These are phyloP conservation scores for Vaccinium corymbosum DNA, from an alignment of 148 eudicot species.

Conservation along the genomic window DNA sequence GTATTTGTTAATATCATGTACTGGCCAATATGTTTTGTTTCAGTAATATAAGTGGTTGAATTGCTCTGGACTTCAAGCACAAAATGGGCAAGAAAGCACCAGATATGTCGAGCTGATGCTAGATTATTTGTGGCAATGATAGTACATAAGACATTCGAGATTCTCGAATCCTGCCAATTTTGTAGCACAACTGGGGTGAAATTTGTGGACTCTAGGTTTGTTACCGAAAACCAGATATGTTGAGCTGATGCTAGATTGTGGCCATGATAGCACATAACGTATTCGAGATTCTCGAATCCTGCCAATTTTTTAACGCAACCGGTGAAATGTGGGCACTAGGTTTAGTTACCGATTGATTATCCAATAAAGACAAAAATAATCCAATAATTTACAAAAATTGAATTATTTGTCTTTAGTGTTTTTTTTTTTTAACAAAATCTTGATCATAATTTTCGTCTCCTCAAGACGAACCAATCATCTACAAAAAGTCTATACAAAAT, in stretches of 20 bases:
- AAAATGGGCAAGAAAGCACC: not conserved
- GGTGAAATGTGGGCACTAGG: not conserved
- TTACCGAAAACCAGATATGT: not conserved
- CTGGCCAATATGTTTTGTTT: not conserved
- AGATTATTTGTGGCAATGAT: not conserved
- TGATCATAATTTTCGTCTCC: no score
- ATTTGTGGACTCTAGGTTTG: not conserved
- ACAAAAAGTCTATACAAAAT: no score
- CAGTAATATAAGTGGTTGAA: not conserved
- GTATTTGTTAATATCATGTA: constrained; percentile 14
- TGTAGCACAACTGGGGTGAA: not conserved
- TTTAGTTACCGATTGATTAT: not conserved
- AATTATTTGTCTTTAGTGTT: no score
- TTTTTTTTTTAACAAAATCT: no score
- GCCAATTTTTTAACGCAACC: not conserved
- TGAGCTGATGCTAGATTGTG: not conserved
- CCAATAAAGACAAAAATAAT: no score
- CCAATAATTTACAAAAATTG: no score
- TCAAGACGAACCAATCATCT: no score
- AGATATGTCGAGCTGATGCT: not conserved
- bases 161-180: not conserved
- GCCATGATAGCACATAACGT: not conserved
- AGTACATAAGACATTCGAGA: not conserved
- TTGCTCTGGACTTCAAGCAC: not conserved
- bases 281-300: not conserved